Percentiles rank a stretch among this genome's conserved stretches.
Evolutionary conservation across 2,329 filamentous ascomycete species (phyloP).

Genomic region (Elsinoe ampelina): DNA sequence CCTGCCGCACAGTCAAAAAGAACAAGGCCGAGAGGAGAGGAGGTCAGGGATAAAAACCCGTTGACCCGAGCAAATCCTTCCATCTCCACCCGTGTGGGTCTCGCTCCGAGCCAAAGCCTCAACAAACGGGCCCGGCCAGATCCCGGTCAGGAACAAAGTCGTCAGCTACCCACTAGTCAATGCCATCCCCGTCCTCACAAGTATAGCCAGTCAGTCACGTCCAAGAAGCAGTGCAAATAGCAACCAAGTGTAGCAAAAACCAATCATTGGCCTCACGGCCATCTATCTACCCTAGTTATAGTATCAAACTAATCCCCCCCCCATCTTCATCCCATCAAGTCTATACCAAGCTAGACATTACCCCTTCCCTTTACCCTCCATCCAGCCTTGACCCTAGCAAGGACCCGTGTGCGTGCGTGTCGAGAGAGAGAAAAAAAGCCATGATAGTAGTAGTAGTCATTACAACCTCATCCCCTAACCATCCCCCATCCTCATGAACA

Average conservation of each 20-base stretch:
- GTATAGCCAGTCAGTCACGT: neutral
- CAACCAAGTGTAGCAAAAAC: no score
- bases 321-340: neutral
- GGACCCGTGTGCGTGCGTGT: neutral
- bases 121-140: no score
- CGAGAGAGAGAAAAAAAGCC: neutral
- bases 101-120: no score
- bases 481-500: no score
- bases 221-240: neutral
- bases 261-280: neutral
- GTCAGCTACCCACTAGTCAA: neutral
- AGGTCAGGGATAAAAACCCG: no score
- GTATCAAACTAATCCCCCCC: conserved; percentile 11
- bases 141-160: no score
- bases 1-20: no score
- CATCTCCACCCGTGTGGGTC: no score
- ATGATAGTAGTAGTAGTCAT: neutral
- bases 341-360: conserved; percentile 13
- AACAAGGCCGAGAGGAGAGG: no score
- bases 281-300: conserved; percentile 19
- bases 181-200: no score
- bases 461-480: neutral
- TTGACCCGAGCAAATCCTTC: no score
- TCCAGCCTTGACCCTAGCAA: neutral
- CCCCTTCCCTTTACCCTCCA: neutral